Base-by-base conservation (phyloP, 176 grass and related monocot species). In the Rhynchospora pubera region DNA sequence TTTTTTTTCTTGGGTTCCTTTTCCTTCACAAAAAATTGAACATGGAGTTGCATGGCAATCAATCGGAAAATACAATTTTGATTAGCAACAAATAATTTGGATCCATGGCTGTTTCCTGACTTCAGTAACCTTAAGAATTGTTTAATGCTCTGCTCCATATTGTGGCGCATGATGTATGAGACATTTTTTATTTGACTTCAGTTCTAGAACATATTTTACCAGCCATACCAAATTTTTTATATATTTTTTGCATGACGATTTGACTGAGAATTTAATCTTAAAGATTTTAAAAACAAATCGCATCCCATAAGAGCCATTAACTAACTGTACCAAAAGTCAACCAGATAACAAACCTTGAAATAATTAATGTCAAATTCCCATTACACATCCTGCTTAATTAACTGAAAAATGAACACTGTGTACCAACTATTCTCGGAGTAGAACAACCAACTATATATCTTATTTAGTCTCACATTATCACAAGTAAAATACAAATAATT, bases 301-400 rank as follows among this genome's bases (percentile, higher is more conserved):
- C 11, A 52, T 77, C 6, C 5, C 4, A 23, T 51, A 11, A 78
- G 15, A 78, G 21, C 47, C 47, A 75, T 50, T 56, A 9, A 78
- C 22, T 28, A 56, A 30, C 5, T 26, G 57, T 57, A 30, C 22
- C 48, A 78, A 14, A 15, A 78, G 47, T 78, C 74, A 78, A 78
- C 50, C 74, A 26, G 16, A 75, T 51, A 12, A 75, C 24, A 52
- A 78, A 58, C 74, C n/a, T 55, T 78, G 74, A 78, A 78, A 78
- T 57, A 9, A 56, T 30, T 55, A 12, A 50, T 39, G 16, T 50
- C 53, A 21, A 56, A 77, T 52, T 52, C 9, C 19, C 19, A 26
- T 52, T 16, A 4, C 26, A 78, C 74, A 56, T 58, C 23, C 53
- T 55, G 74, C 18, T 78, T 26, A 78, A 75, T 16, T 51, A 26